phyloP scores from a whole-genome alignment of 495 filamentous ascomycete genomes.

The Chaetomium cochliodes region DNA sequence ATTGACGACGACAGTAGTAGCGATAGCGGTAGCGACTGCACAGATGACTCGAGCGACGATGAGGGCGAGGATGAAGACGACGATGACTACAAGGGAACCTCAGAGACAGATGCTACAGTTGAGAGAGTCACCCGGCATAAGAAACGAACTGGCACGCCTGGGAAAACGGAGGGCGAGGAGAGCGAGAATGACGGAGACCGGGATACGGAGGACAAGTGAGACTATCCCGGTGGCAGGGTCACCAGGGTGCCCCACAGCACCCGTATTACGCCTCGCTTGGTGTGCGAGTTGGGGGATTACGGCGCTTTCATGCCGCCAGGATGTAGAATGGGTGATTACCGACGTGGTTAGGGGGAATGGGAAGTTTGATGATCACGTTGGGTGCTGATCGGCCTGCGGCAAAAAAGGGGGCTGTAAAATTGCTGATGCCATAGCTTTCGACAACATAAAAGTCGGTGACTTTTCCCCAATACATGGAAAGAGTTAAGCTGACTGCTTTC shows the following conservation, averaged over 20 bases:
- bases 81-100: not conserved
- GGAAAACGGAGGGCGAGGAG: not conserved
- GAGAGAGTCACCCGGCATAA: not conserved
- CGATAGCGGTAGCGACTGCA: not conserved
- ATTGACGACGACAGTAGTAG: not conserved
- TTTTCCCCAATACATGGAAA: not conserved
- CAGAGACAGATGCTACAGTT: not conserved
- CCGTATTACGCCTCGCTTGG: too few relatives aligned
- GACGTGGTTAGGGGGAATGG: not conserved
- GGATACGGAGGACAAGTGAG: not conserved
- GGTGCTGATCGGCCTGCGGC: not conserved
- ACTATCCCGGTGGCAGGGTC: not conserved
- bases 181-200: not conserved
- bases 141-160: too few relatives aligned
- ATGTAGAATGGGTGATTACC: not conserved
- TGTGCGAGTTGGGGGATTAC: not conserved
- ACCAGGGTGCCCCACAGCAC: too few relatives aligned
- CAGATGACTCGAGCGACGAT: not conserved
- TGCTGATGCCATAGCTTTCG: not conserved
- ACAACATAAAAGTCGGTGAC: not conserved
- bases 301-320: not conserved
- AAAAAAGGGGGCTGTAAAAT: not conserved
- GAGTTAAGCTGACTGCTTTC: not conserved
- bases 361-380: not conserved
- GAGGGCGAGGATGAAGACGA: conserved; percentile 1